Conservation (phyloP, 1,284 basidiomycete genomes). For the Leccinum pseudoinsigne region DNA sequence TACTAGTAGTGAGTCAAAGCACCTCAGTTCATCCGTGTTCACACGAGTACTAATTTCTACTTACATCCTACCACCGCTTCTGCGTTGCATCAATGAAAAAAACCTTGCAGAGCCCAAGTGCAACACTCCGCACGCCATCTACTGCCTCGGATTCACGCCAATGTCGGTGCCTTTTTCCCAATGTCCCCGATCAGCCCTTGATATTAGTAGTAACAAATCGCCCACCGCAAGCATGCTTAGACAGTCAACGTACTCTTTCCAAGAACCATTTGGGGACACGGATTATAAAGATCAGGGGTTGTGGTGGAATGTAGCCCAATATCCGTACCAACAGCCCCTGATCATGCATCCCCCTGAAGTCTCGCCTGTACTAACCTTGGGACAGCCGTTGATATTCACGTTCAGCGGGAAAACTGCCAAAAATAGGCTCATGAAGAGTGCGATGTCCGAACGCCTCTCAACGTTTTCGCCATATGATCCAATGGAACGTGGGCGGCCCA, state of each 20-base stretch:
- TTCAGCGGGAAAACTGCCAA: conserved; percentile 33
- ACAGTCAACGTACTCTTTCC: conserved; percentile 12
- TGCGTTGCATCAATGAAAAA: neutral
- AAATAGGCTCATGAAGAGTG: conserved; percentile 37
- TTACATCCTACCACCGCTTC: neutral
- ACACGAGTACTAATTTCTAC: neutral
- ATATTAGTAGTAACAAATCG: conserved; percentile 8
- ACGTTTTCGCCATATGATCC: conserved; percentile 34
- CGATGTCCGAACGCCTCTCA: conserved; percentile 35
- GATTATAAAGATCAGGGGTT: conserved; percentile 25
- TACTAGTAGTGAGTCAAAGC: conserved; percentile 12
- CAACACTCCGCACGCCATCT: neutral
- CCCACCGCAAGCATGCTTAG: conserved; percentile 18
- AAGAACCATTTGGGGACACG: conserved; percentile 9
- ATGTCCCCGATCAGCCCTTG: neutral
- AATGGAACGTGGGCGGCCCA: conserved; percentile 31
- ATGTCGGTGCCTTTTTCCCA: conserved; percentile 10
- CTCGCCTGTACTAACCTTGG: conserved; percentile 21
- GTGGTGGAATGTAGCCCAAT: conserved; percentile 13
- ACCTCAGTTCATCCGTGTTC: neutral
- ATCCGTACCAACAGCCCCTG: conserved; percentile 19
- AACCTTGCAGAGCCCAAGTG: neutral
- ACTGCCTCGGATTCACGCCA: neutral
- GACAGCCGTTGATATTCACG: conserved; percentile 29
- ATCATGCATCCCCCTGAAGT: conserved; percentile 20